Evolutionary conservation across 345 rosid species (phyloP), one percentile per base, ranked within the genome.

Genomic region (Populus euphratica): DNA sequence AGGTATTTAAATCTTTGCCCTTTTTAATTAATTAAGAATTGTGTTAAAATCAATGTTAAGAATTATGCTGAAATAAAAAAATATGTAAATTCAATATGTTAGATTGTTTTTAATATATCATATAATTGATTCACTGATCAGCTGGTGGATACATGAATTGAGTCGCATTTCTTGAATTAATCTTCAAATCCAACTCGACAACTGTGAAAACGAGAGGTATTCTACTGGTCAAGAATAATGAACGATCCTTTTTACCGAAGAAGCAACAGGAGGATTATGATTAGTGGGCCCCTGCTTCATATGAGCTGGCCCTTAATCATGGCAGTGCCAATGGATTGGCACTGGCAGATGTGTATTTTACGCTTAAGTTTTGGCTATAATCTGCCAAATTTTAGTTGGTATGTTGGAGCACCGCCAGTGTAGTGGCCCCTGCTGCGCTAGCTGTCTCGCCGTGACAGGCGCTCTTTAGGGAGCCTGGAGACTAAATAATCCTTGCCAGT

Each of bases 281-380:
- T 25, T 23, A 7, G 54, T 25, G 73, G 56, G 27, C 50, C 47
- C 73, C 8, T 31, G 17, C 33, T 4, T 8, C 35, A 25, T 12
- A 16, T 25, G 12, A 5, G 73, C 73, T 69, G 69, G 27, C 39
- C 54, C 68, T 36, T 56, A 72, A 23, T 61, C 50, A 5, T 61
- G n/a, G 25, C 52, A 62, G 21, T 14, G 66, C 76, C 39, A 12
- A 8, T 10, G 54, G 43, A 25, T 9, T 77, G 69, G 79, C 69
- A 61, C 74, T 41, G 74, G 74, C 79, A 77, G 25, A 27, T 59
- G 79, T 77, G 31, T 69, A 69, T 69, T 77, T 52, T 43, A 77
- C 74, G 79, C 79, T 29, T 41, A 41, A 73, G 36, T 11, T 70
- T 68, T 39, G 29, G 56, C 29, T 16, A 31, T 41, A 56, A 70